Percentiles rank a stretch among this genome's conserved stretches.
Conservation (phyloP, 768 basidiomycete species). For the Saitozyma sp. region DNA sequence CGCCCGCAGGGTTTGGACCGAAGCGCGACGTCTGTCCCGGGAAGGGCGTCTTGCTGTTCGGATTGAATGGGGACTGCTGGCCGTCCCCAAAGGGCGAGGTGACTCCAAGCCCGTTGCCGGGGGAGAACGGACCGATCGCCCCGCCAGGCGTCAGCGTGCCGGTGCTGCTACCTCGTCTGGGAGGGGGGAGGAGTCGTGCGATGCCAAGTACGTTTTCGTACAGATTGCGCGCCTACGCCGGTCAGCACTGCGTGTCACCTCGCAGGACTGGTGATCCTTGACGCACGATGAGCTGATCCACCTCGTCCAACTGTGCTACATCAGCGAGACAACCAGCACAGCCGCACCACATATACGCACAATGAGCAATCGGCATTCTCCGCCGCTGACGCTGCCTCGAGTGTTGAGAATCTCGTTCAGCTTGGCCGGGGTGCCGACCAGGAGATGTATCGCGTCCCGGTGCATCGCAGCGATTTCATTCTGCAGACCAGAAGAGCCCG, state of each 20-base stretch:
- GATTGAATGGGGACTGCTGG: constrained; percentile 52
- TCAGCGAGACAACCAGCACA: not conserved
- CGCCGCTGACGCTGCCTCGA: constrained; percentile 71
- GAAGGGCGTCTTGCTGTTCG: constrained; percentile 51
- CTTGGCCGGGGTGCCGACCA: constrained; percentile 97
- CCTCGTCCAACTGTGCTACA: constrained; percentile 70
- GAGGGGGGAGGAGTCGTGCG: constrained; percentile 86
- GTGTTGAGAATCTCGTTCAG: constrained; percentile 85
- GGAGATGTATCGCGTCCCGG: constrained; percentile 89
- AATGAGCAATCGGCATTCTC: constrained; percentile 88
- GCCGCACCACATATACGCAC: constrained; percentile 25
- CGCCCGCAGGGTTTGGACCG: constrained; percentile 17
- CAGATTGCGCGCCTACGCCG: constrained; percentile 68
- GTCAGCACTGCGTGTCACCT: constrained; percentile 1
- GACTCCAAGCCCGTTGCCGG: constrained; percentile 25
- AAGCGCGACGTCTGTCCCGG: constrained; percentile 33
- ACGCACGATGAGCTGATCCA: constrained; percentile 85
- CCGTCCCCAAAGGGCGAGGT: constrained; percentile 50
- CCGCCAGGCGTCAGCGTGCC: constrained; percentile 55
- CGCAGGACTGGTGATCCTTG: not conserved
- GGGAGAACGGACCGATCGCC: constrained; percentile 31
- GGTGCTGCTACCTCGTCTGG: constrained; percentile 62
- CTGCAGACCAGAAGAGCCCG: constrained; percentile 62
- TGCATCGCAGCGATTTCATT: constrained; percentile 81
- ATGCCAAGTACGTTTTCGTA: constrained; percentile 94